Evolutionary conservation across 768 basidiomycete species (phyloP).

Genomic region (Arthromyces matolae): DNA sequence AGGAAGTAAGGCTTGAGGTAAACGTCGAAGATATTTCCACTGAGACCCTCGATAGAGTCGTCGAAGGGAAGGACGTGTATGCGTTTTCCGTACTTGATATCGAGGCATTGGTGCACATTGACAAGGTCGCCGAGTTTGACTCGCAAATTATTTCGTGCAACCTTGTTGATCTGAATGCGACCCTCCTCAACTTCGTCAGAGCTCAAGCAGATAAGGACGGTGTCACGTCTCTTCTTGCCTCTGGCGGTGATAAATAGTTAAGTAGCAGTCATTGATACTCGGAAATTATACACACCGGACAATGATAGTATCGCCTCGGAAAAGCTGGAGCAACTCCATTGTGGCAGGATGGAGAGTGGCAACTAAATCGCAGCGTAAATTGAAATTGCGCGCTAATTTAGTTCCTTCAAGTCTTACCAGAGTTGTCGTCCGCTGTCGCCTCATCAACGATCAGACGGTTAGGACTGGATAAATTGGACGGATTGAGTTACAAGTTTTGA

Average conservation of each 20-base stretch:
- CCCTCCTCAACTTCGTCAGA: constrained; percentile 98
- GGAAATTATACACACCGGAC: constrained; percentile 59
- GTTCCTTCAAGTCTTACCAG: constrained; percentile 48
- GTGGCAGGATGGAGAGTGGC: constrained; percentile 94
- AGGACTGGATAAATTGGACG: constrained; percentile 51
- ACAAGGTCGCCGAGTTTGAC: constrained; percentile 97
- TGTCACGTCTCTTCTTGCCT: constrained; percentile 96
- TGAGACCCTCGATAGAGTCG: constrained; percentile 96
- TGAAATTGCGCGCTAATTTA: neutral
- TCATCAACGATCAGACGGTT: constrained; percentile 98
- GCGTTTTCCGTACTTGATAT: constrained; percentile 99
- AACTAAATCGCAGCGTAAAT: constrained; percentile 42
- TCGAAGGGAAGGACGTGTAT: constrained; percentile 97
- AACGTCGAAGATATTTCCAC: constrained; percentile 97
- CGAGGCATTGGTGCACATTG: constrained; percentile 91
- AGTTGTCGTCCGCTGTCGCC: constrained; percentile 92
- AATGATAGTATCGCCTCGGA: constrained; percentile 96
- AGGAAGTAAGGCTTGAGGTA: constrained; percentile 99
- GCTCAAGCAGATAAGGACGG: constrained; percentile 93
- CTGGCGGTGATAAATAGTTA: constrained; percentile 38
- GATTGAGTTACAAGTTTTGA: constrained; percentile 16
- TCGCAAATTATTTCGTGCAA: constrained; percentile 97
- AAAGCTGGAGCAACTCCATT: constrained; percentile 91
- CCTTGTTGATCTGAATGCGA: constrained; percentile 98
- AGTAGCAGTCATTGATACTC: neutral